Conservation (phyloP, 345 rosid species). For the Camelina hispida region DNA sequence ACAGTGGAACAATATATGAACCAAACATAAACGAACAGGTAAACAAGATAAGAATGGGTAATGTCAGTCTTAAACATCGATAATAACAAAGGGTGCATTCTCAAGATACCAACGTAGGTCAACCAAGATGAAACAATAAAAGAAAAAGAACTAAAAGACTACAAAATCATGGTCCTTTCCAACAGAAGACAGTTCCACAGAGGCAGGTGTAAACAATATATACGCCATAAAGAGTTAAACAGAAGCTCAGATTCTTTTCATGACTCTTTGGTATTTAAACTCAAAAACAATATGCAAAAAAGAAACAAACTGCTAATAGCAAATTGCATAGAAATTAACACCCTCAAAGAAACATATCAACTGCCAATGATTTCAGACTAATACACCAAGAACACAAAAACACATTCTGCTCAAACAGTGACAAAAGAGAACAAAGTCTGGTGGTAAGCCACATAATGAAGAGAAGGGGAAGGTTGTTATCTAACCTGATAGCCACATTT, state of each 20-base stretch:
- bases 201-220: not conserved
- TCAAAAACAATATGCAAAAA: too few species aligned
- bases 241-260: too few species aligned
- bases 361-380: not conserved
- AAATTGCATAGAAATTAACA: not conserved
- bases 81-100: conserved; percentile 9
- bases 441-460: not conserved
- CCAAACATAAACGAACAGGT: conserved; percentile 9
- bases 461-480: not conserved
- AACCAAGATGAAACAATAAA: not conserved
- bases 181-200: conserved; percentile 1
- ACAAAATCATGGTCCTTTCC: not conserved
- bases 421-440: not conserved
- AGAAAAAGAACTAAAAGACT: not conserved
- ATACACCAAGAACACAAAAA: conserved; percentile 5
- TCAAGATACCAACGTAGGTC: not conserved
- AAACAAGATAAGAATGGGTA: not conserved
- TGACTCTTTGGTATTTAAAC: too few species aligned
- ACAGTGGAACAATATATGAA: not conserved
- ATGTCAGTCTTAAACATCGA: not conserved
- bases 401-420: not conserved
- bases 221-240: not conserved
- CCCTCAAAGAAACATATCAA: not conserved
- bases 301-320: too few species aligned
- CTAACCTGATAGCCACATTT: conserved; percentile 95